phyloP scores from a whole-genome alignment of 192 early-diverging fungal species.

The Gryganskiella cystojenkinii region DNA sequence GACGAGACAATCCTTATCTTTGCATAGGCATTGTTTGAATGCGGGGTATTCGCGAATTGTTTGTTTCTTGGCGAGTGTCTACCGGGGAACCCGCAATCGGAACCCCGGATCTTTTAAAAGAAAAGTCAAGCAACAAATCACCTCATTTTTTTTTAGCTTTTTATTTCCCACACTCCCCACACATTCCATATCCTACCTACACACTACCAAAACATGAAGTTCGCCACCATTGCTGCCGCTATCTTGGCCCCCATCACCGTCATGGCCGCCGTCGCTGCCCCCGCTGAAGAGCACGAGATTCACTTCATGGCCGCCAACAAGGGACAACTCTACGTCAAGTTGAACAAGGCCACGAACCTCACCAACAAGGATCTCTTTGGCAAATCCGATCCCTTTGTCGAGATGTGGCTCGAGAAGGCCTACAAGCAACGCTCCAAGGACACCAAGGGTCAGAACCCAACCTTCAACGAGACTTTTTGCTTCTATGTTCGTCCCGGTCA shows the following conservation, averaged over 20 bases:
- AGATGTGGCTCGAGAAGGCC: conserved; percentile 20
- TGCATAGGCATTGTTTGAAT: too few species aligned
- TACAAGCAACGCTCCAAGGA: conserved; percentile 28
- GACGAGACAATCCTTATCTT: too few species aligned
- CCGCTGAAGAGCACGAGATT: neutral
- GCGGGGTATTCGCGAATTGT: too few species aligned
- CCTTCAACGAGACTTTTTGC: conserved; percentile 13
- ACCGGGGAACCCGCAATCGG: too few species aligned
- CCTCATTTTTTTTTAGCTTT: too few species aligned
- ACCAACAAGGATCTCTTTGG: conserved; percentile 15
- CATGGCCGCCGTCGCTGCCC: neutral
- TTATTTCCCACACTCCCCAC: neutral
- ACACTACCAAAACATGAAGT: conserved; percentile 16
- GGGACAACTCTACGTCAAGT: conserved; percentile 11
- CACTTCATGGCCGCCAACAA: neutral
- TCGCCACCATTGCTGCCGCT: conserved; percentile 6
- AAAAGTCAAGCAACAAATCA: too few species aligned
- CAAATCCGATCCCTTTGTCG: conserved; percentile 12
- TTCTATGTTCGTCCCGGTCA: conserved; percentile 20
- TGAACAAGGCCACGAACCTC: conserved; percentile 14
- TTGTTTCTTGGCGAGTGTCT: too few species aligned
- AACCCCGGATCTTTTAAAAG: too few species aligned
- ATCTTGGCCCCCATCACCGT: conserved; percentile 5
- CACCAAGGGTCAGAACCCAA: conserved; percentile 7
- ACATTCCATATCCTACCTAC: neutral